Conservation (phyloP, 2,329 filamentous ascomycete genomes). For the Claviceps africana region DNA sequence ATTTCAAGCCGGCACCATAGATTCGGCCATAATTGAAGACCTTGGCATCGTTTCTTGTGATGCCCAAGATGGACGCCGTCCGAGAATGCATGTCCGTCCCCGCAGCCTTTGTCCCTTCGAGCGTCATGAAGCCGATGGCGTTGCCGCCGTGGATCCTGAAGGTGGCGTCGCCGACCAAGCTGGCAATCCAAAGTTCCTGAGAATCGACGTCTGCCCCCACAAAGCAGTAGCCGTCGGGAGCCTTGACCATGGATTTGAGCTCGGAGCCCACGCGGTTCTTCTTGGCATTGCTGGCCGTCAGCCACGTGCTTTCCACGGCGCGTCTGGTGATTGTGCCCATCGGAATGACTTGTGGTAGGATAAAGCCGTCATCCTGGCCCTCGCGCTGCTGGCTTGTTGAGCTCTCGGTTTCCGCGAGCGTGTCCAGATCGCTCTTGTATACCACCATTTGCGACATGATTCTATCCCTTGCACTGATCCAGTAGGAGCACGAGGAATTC, state of each 20-base stretch:
- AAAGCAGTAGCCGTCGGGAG: slow-evolving; percentile 80
- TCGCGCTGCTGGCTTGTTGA: slow-evolving; percentile 7
- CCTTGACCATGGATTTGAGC: slow-evolving; percentile 90
- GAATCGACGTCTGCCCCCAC: slow-evolving; percentile 97
- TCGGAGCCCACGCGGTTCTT: slow-evolving; percentile 91
- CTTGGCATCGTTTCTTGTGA: slow-evolving; percentile 89
- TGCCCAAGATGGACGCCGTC: slow-evolving; percentile 81
- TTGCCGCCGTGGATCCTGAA: slow-evolving; percentile 94
- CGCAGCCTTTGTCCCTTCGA: slow-evolving; percentile 87
- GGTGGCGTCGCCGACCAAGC: slow-evolving; percentile 81
- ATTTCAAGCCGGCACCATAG: slow-evolving; percentile 92
- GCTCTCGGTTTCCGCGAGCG: neutral
- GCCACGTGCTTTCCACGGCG: slow-evolving; percentile 95
- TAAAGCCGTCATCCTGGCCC: slow-evolving; percentile 47
- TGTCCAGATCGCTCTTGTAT: slow-evolving; percentile 51
- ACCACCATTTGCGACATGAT: slow-evolving; percentile 95
- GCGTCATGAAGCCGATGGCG: slow-evolving; percentile 96
- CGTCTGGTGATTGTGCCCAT: slow-evolving; percentile 96
- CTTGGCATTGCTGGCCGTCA: slow-evolving; percentile 95
- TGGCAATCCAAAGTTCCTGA: slow-evolving; percentile 96
- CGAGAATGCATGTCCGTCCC: slow-evolving; percentile 91
- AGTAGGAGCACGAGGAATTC: slow-evolving; percentile 98
- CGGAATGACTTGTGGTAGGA: slow-evolving; percentile 87
- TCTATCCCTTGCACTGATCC: slow-evolving; percentile 88
- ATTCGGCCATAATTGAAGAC: slow-evolving; percentile 98